A percentile compares a stretch with the other conserved stretches of the same genome.
Conservation (phyloP, 176 grass and related monocot genomes). For the Urochloa ruziziensis region DNA sequence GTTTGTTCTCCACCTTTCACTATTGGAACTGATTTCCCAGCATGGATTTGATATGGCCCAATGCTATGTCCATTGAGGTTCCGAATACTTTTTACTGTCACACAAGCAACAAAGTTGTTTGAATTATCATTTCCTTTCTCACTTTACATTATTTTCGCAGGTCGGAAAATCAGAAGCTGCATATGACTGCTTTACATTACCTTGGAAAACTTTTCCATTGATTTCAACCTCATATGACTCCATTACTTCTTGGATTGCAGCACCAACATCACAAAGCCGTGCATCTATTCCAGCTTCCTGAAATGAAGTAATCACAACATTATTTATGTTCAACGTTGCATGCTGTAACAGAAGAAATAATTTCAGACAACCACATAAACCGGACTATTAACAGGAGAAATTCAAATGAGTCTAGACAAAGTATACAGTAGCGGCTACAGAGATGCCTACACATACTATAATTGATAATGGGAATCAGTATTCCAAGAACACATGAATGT, state of each 20-base stretch:
- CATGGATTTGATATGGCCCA: conserved; percentile 97
- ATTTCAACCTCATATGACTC: conserved; percentile 99
- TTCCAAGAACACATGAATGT: not conserved
- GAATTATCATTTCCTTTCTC: not conserved
- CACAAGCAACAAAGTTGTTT: conserved; percentile 10
- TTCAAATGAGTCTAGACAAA: not conserved
- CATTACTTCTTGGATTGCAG: conserved; percentile 99
- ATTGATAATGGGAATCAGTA: not conserved
- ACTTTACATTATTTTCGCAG: not conserved
- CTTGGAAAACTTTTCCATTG: conserved; percentile 95
- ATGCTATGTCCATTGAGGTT: conserved; percentile 99
- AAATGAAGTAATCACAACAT: not conserved
- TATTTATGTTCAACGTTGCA: conserved; percentile 6
- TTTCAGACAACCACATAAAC: not conserved
- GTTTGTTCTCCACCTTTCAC: conserved; percentile 98
- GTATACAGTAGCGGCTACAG: not conserved
- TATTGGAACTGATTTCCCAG: conserved; percentile 92
- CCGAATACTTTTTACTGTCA: conserved; percentile 88
- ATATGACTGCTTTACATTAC: conserved; percentile 19
- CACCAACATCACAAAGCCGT: conserved; percentile 91
- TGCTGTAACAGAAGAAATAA: not conserved
- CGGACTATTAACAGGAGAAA: not conserved
- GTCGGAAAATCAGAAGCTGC: not conserved
- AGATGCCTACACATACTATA: not conserved
- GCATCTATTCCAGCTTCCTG: conserved; percentile 98